Percentiles rank a stretch among this genome's conserved stretches.
Conservation (phyloP, 2,329 filamentous ascomycete species). For the Arthrobotrys iridis region DNA sequence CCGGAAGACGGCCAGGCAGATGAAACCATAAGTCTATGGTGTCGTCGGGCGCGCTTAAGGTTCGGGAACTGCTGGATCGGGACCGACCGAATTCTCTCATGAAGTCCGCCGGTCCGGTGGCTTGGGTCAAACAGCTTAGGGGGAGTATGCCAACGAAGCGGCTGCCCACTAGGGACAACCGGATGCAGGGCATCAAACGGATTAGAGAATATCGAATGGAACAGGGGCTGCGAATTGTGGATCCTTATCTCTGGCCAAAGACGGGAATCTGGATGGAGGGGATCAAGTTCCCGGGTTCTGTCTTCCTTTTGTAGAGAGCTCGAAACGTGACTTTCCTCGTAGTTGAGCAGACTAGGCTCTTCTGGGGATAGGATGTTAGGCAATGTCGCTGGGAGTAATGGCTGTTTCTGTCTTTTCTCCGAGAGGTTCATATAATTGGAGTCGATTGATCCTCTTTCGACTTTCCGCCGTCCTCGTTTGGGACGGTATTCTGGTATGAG, state of each 20-base stretch:
- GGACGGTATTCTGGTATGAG: slow-evolving; percentile 79
- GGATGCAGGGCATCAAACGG: slow-evolving; percentile 44
- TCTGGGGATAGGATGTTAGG: slow-evolving; percentile 60
- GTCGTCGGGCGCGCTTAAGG: slow-evolving; percentile 65
- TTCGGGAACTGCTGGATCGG: slow-evolving; percentile 31
- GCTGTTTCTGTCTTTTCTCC: slow-evolving; percentile 71
- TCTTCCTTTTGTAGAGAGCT: slow-evolving; percentile 56
- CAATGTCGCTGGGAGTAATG: slow-evolving; percentile 63
- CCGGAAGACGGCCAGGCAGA: slow-evolving; percentile 84
- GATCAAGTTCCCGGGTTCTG: slow-evolving; percentile 29
- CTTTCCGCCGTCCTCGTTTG: slow-evolving; percentile 71
- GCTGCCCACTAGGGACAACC: slow-evolving; percentile 57
- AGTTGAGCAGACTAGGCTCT: slow-evolving; percentile 62
- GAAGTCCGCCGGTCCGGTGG: slow-evolving; percentile 12
- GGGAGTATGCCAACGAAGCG: slow-evolving; percentile 62
- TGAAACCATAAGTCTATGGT: slow-evolving; percentile 86
- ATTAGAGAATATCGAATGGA: slow-evolving; percentile 41
- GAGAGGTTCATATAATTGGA: slow-evolving; percentile 69
- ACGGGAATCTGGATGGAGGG: slow-evolving; percentile 32
- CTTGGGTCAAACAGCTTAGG: slow-evolving; percentile 36
- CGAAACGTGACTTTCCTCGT: slow-evolving; percentile 67
- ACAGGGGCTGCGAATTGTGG: slow-evolving; percentile 31
- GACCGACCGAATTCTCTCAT: slow-evolving; percentile 32
- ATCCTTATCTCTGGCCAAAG: slow-evolving; percentile 43
- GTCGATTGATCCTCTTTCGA: slow-evolving; percentile 68